Evolutionary conservation across 495 filamentous ascomycete species (phyloP).

Genomic region (Aspergillus asperescens): DNA sequence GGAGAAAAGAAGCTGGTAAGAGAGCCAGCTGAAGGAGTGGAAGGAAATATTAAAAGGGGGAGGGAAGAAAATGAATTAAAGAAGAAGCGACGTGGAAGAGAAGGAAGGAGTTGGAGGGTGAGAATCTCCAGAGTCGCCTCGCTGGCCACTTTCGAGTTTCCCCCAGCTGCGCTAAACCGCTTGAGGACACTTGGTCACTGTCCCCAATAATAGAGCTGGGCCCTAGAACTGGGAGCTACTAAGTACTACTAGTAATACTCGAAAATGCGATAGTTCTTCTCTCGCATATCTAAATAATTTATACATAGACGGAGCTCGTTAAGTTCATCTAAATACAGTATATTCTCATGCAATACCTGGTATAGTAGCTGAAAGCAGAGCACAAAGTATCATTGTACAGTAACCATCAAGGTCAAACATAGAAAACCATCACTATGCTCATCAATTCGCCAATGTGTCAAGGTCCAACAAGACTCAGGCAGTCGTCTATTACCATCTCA

Average conservation of each 20-base stretch:
- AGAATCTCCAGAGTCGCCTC: conserved; percentile 23
- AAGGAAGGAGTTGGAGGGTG: conserved; percentile 29
- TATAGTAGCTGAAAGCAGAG: conserved; percentile 5
- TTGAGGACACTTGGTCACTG: conserved; percentile 45
- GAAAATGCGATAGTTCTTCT: no score
- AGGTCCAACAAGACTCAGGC: conserved; percentile 57
- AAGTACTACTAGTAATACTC: background rate
- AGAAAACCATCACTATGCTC: background rate
- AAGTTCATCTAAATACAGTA: conserved; percentile 6
- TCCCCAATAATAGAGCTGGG: conserved; percentile 8
- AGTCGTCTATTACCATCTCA: conserved; percentile 65
- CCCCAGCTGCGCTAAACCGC: conserved; percentile 36
- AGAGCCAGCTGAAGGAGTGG: conserved; percentile 52
- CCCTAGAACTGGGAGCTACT: background rate
- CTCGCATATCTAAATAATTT: no score
- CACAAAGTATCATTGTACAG: conserved; percentile 12
- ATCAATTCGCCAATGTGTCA: conserved; percentile 17
- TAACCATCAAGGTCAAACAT: conserved; percentile 5
- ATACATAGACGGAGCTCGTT: background rate
- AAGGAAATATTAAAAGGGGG: conserved; percentile 34
- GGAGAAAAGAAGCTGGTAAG: conserved; percentile 45
- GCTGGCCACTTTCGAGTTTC: conserved; percentile 39
- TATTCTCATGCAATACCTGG: conserved; percentile 2
- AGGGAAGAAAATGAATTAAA: conserved; percentile 28
- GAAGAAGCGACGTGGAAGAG: conserved; percentile 29